phyloP scores from a whole-genome alignment of 192 early-diverging fungal genomes.

The Linnemannia exigua region DNA sequence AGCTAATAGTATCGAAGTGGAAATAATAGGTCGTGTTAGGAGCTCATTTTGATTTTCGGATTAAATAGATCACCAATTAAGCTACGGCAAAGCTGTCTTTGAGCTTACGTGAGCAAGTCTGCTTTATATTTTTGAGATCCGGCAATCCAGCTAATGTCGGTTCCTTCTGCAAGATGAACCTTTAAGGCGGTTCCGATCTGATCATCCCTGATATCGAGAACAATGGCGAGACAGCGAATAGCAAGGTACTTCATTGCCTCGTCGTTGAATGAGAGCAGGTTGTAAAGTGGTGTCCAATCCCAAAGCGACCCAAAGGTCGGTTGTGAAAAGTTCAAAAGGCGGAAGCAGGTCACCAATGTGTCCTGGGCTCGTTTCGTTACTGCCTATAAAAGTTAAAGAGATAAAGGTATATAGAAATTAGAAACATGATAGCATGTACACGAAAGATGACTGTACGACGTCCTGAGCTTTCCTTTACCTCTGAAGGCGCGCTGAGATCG shows the following conservation, averaged over 20 bases:
- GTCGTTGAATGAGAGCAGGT: constrained; percentile 58
- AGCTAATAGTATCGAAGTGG: constrained; percentile 34
- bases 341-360: constrained; percentile 65
- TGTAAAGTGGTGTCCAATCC: constrained; percentile 68
- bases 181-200: constrained; percentile 51
- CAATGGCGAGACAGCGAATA: constrained; percentile 61
- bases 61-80: background rate
- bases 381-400: constrained; percentile 20
- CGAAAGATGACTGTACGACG: background rate
- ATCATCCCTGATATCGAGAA: constrained; percentile 64
- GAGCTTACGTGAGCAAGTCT: constrained; percentile 58
- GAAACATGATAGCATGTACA: background rate
- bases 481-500: constrained; percentile 18
- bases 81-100: background rate
- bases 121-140: constrained; percentile 43
- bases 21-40: background rate
- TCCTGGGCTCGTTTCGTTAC: constrained; percentile 49
- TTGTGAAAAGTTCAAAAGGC: constrained; percentile 63
- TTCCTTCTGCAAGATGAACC: constrained; percentile 25
- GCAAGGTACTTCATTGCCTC: constrained; percentile 60
- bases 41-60: background rate
- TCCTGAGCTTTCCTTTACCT: constrained; percentile 17
- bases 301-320: constrained; percentile 65
- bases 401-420: background rate
- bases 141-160: constrained; percentile 42